Base-by-base conservation (phyloP, 306 rosid species). In the Dalbergia cultrata region DNA sequence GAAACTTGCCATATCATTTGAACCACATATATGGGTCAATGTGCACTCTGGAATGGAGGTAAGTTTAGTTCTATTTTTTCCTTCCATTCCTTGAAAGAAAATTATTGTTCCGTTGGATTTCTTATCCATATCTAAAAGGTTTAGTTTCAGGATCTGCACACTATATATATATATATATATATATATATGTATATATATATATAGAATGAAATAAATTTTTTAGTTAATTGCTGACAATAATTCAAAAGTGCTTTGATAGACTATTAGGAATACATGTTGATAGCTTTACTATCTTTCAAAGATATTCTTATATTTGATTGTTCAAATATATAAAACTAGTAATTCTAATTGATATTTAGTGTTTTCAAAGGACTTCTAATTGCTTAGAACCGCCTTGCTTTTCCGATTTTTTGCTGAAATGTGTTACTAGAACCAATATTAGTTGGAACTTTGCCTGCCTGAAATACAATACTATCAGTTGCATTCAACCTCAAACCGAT, bases 11-110 rank as follows among this genome's bases (percentile, higher is more conserved):
- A 13, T 92, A 69, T 89, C 97, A 69, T 96, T 96, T 88, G 88
- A 96, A 77, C 99, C 99, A 17, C 98, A 96, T 83, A 52, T 96
- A 77, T 96, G 99, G 99, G 64, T 93, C 81, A 96, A 96, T 70
- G 92, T 96, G 82, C 99, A 96, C 91, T 96, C 99, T 31, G 99
- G 99, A 79, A 96, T 96, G 99, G 97, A 96, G 94, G 99, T 90
- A 78, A 77, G 68, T 75, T 80, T 34, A 43, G 45, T 49, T 63
- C 57, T 41, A 60, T 45, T 77, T 79, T 75, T 41, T 5, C 41
- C 64, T 33, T 39, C 43, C 12, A 12, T 72, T 69, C 37, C 41
- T 37, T 45, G 35, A 53, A 78, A 18, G 16, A 70, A 69, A 77
- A 78, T 63, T 43, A 31, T 47, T 76, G 53, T 65, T 33, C 45